Evolutionary conservation across 2,329 filamentous ascomycete genomes (phyloP).

Genomic region (Hypoxylon sp.): DNA sequence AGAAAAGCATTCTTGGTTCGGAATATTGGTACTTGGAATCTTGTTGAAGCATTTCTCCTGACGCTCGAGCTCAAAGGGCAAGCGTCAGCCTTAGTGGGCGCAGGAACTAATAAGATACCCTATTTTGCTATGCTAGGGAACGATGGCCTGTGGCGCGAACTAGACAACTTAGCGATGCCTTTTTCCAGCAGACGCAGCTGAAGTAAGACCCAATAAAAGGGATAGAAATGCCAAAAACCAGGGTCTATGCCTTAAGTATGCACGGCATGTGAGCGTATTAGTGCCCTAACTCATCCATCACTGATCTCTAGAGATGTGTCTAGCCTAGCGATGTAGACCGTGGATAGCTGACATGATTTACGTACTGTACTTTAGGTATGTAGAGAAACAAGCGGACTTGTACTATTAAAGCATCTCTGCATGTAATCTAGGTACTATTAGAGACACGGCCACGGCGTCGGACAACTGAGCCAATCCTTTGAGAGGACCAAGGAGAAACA

Average conservation of each 20-base stretch:
- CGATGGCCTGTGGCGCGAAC: slow-evolving; percentile 21
- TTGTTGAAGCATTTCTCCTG: slow-evolving; percentile 14
- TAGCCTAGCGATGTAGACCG: slow-evolving; percentile 22
- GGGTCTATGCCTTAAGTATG: slow-evolving; percentile 30
- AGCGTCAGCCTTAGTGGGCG: slow-evolving; percentile 17
- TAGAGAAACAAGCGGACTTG: slow-evolving; percentile 15
- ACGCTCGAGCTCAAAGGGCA: slow-evolving; percentile 19
- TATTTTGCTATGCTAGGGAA: slow-evolving; percentile 14
- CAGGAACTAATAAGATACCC: slow-evolving; percentile 7
- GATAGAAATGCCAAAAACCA: slow-evolving; percentile 12
- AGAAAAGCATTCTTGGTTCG: slow-evolving; percentile 3
- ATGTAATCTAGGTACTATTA: slow-evolving; percentile 10
- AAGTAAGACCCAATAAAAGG: slow-evolving; percentile 26
- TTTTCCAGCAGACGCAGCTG: slow-evolving; percentile 28
- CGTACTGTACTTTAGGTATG: slow-evolving; percentile 6
- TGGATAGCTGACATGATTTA: slow-evolving; percentile 33
- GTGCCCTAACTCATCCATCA: slow-evolving; percentile 15
- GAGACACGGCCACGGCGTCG: slow-evolving; percentile 16
- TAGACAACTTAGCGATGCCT: slow-evolving; percentile 15
- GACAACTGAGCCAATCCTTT: slow-evolving; percentile 15
- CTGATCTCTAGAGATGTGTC: slow-evolving; percentile 21
- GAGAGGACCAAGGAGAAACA: slow-evolving; percentile 6
- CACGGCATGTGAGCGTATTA: slow-evolving; percentile 36
- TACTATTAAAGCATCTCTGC: slow-evolving; percentile 16
- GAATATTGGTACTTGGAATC: slow-evolving; percentile 13